These are phyloP conservation scores for Drosera spatulata DNA, from an alignment of 179 eudicot species.

Conservation along the genomic window DNA sequence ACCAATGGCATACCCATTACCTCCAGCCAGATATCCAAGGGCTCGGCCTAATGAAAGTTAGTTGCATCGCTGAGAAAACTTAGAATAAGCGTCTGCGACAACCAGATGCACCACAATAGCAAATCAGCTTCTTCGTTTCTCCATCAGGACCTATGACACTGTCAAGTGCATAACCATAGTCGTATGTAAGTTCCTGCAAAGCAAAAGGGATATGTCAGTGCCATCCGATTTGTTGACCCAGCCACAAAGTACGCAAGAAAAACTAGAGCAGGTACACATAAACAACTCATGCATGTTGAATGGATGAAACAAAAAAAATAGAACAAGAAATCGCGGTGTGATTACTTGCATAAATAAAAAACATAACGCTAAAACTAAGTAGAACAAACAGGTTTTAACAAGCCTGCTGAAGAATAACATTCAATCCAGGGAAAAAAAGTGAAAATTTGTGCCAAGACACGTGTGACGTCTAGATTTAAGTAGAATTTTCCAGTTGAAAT, in stretches of 20 bases:
- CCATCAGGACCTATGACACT: conserved; percentile 72
- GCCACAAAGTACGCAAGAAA: neutral
- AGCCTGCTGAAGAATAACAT: too few relatives aligned
- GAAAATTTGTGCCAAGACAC: too few relatives aligned
- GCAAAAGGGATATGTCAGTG: conserved; percentile 66
- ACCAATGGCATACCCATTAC: conserved; percentile 3
- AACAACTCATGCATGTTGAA: neutral
- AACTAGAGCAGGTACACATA: neutral
- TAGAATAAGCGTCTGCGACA: conserved; percentile 67
- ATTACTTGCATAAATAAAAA: too few relatives aligned
- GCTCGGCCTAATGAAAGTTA: too few relatives aligned
- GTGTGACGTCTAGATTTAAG: too few relatives aligned
- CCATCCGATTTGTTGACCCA: conserved; percentile 17
- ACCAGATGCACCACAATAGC: conserved; percentile 68
- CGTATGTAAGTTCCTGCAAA: conserved; percentile 14
- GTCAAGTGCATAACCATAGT: neutral
- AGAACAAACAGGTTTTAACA: too few relatives aligned
- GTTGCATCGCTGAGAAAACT: conserved; percentile 1
- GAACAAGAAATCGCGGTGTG: too few relatives aligned
- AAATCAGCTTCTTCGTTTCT: conserved; percentile 41
- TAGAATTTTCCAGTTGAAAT: too few relatives aligned
- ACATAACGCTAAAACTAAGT: too few relatives aligned
- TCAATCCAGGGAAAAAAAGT: too few relatives aligned
- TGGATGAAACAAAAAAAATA: too few relatives aligned
- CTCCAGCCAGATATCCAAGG: neutral